Percentiles rank a stretch among this genome's conserved stretches.
phyloP scores from a whole-genome alignment of 2,329 filamentous ascomycete species.

The Colletotrichum graminicola region DNA sequence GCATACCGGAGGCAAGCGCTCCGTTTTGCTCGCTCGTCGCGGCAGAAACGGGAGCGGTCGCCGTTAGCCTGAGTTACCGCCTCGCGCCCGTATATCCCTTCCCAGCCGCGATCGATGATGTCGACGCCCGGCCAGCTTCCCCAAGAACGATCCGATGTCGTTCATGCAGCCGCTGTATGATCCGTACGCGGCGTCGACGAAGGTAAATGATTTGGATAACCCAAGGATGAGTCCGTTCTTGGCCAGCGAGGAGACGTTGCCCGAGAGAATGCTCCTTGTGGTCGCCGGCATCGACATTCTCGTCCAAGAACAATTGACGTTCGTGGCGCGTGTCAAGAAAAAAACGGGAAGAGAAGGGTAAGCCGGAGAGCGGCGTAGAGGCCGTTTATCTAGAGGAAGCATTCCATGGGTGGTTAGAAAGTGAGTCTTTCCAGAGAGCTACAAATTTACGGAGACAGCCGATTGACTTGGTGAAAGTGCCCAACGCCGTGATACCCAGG shows the following conservation, averaged over 20 bases:
- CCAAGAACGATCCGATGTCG: constrained; percentile 53
- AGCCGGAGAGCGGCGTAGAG: constrained; percentile 6
- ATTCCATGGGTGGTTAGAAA: constrained; percentile 37
- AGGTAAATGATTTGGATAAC: constrained; percentile 47
- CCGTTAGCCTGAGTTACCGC: constrained; percentile 64
- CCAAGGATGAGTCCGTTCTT: constrained; percentile 54
- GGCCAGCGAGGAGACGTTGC: constrained; percentile 51
- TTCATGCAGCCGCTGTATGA: constrained; percentile 58
- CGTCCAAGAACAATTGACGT: constrained; percentile 54
- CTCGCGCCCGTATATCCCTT: constrained; percentile 65
- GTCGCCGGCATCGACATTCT: constrained; percentile 57
- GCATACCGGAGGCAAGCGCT: constrained; percentile 55
- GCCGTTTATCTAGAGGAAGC: constrained; percentile 11
- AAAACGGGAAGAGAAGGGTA: constrained; percentile 36
- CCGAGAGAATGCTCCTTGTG: constrained; percentile 55
- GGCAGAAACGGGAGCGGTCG: constrained; percentile 56
- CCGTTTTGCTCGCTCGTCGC: constrained; percentile 52
- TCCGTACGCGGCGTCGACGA: constrained; percentile 53
- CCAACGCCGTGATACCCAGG: neutral
- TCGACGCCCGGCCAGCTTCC: constrained; percentile 46
- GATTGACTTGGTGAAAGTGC: neutral
- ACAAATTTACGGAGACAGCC: too few species aligned
- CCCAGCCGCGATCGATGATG: constrained; percentile 51
- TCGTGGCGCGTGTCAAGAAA: constrained; percentile 50
- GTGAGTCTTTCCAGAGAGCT: neutral